Percentiles rank a stretch among this genome's conserved stretches.
phyloP scores from a whole-genome alignment of 1,139 yeast genomes.

The Blastobotrys raffinosifermentans region DNA sequence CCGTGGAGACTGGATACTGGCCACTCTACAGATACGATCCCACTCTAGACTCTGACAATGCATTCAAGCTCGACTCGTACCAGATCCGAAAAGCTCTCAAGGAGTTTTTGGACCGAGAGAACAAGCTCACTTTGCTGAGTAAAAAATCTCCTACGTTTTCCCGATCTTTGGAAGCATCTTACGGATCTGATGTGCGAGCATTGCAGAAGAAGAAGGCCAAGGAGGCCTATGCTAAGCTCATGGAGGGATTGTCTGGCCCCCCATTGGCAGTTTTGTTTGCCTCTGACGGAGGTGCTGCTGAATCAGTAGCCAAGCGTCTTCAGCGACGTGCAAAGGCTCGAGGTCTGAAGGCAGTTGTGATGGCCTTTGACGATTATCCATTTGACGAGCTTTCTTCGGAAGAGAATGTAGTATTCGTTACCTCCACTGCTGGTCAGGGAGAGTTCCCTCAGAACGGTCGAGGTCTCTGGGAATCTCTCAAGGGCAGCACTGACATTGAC shows the following conservation, averaged over 20 bases:
- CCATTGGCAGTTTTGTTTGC: slow-evolving; percentile 88
- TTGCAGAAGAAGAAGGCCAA: slow-evolving; percentile 67
- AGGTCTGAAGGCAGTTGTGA: slow-evolving; percentile 71
- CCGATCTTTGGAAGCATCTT: slow-evolving; percentile 59
- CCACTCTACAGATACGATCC: slow-evolving; percentile 90
- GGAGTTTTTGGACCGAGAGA: slow-evolving; percentile 82
- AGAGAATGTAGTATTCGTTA: slow-evolving; percentile 71
- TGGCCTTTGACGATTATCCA: slow-evolving; percentile 81
- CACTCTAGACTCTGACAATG: slow-evolving; percentile 42
- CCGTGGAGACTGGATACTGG: slow-evolving; percentile 94
- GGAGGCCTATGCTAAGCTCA: slow-evolving; percentile 66
- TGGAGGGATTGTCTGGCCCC: slow-evolving; percentile 89
- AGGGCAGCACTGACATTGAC: slow-evolving; percentile 64
- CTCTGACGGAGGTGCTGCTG: slow-evolving; percentile 94
- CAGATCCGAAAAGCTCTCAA: slow-evolving; percentile 70
- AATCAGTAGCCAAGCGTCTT: slow-evolving; percentile 71
- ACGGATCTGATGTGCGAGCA: slow-evolving; percentile 54
- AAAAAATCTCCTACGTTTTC: slow-evolving; percentile 69
- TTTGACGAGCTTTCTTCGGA: slow-evolving; percentile 76
- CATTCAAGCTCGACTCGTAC: slow-evolving; percentile 78
- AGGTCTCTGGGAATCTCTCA: slow-evolving; percentile 79
- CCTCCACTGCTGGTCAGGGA: slow-evolving; percentile 97
- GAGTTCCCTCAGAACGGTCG: slow-evolving; percentile 96
- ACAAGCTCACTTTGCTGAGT: slow-evolving; percentile 72
- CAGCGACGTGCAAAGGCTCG: slow-evolving; percentile 80